Evolutionary conservation across 768 basidiomycete species (phyloP).

Genomic region (Xanthoconium purpureum): DNA sequence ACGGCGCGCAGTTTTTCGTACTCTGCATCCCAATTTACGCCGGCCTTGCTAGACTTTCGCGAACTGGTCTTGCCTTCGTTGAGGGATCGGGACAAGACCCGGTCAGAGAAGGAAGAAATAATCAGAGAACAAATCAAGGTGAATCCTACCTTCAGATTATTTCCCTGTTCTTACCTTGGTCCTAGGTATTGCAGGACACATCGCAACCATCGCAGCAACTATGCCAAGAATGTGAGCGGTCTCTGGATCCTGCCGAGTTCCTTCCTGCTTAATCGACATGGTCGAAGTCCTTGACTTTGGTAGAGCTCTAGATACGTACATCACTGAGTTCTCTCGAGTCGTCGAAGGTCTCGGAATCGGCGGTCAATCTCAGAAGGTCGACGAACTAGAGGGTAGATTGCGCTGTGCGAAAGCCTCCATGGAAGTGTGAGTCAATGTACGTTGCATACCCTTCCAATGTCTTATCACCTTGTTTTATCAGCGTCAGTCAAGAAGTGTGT

Average conservation of each 20-base stretch:
- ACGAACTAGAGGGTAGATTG: not conserved
- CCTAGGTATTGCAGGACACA: constrained; percentile 12
- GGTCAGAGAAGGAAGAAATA: constrained; percentile 12
- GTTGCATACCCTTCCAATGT: not conserved
- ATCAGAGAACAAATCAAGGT: constrained; percentile 18
- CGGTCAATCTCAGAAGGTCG: constrained; percentile 7
- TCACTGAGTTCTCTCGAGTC: constrained; percentile 9
- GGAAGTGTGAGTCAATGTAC: constrained; percentile 12
- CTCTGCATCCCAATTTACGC: not conserved
- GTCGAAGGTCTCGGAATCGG: constrained; percentile 8
- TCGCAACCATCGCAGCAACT: constrained; percentile 18
- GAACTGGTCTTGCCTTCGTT: constrained; percentile 16
- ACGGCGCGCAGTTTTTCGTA: not conserved
- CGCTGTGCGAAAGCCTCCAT: constrained; percentile 5
- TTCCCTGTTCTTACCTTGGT: not conserved
- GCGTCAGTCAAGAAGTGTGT: constrained; percentile 17
- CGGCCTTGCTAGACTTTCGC: constrained; percentile 10
- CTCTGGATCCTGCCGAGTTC: not conserved
- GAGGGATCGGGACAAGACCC: constrained; percentile 1
- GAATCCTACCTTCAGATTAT: not conserved
- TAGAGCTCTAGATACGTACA: constrained; percentile 12
- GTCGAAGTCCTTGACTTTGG: constrained; percentile 16
- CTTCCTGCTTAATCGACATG: not conserved
- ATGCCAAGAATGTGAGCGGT: constrained; percentile 17
- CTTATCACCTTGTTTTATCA: constrained; percentile 4